Evolutionary conservation across 1,139 yeast species (phyloP), one percentile per base, ranked within the genome.

Genomic region (Candida neerlandica): DNA sequence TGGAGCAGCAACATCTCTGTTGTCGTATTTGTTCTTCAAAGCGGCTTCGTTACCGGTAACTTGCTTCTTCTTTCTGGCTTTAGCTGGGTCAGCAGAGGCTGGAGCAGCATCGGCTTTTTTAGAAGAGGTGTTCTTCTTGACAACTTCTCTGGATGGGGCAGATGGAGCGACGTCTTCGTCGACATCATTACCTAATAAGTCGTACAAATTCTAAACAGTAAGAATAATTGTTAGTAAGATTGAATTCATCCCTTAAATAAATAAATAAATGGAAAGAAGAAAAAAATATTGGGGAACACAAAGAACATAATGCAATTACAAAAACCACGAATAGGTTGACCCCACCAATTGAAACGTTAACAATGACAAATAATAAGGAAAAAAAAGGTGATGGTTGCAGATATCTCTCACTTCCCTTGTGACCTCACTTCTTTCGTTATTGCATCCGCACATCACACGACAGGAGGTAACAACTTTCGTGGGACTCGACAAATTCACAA

Each of bases 21-120:
- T 92, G 78, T 85, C 83, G 67, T 72, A 65, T 79, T 83, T 85
- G 82, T 78, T 84, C 75, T 81, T 87, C 72, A 85, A 75, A 57
- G 96, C 96, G 64, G 90, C 96, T 67, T 91, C 97, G 79, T 90
- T 92, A 71, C 96, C 96, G 61, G 86, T 73, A 52, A 84, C 75
- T 70, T 80, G 80, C 67, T 85, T 77, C 73, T 78, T 80, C 75
- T 89, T 86, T 75, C 80, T 87, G 62, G 96, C 92, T 76, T 80
- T 85, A 62, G 92, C 73, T 68, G 87, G 86, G 78, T 86, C 88
- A 58, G 92, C 91, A 59, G 86, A 81, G 56, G 91, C 80, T 64
- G 96, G 96, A 56, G 96, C 84, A 58, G 77, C 85, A 69, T 91
- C 97, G 53, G 85, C 70, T 83, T 92, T 92, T 84, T 89, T 90